Percentiles rank a stretch among this genome's conserved stretches.
phyloP scores from a whole-genome alignment of 371 early-diverging fungal genomes.

The Lichtheimia corymbifera region DNA sequence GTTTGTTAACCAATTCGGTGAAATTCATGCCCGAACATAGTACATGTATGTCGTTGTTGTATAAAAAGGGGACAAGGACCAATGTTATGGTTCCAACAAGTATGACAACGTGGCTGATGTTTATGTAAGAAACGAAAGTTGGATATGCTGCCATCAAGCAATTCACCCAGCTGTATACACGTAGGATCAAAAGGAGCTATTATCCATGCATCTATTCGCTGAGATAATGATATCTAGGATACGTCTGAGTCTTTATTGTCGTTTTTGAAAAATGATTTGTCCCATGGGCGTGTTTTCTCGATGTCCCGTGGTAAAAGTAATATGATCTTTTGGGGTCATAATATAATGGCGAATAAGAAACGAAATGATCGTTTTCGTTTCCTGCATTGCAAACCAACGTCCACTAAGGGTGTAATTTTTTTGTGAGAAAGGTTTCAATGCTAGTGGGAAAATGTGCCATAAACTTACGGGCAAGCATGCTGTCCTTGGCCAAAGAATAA shows the following conservation, averaged over 20 bases:
- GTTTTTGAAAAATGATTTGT: not conserved
- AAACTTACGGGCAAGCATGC: constrained; percentile 25
- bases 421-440: not conserved
- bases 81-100: too few species aligned
- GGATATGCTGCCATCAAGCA: too few species aligned
- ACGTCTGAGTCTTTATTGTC: not conserved
- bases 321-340: not conserved
- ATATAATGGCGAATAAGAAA: constrained; percentile 15
- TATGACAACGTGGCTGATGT: too few species aligned
- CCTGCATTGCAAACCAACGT: constrained; percentile 28
- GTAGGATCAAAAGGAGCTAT: too few species aligned
- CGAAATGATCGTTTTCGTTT: constrained; percentile 21
- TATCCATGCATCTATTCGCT: too few species aligned
- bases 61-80: too few species aligned
- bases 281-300: not conserved
- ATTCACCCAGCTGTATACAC: too few species aligned
- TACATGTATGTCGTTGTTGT: too few species aligned
- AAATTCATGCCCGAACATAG: too few species aligned
- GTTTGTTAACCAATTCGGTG: too few species aligned
- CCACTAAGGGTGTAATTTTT: not conserved
- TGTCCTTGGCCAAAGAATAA: constrained; percentile 58
- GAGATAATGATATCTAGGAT: too few species aligned
- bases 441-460: not conserved
- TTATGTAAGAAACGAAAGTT: too few species aligned
- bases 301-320: not conserved